These are phyloP conservation scores for Takashimella tepidaria DNA, from an alignment of 1,284 basidiomycete species.

Conservation along the genomic window DNA sequence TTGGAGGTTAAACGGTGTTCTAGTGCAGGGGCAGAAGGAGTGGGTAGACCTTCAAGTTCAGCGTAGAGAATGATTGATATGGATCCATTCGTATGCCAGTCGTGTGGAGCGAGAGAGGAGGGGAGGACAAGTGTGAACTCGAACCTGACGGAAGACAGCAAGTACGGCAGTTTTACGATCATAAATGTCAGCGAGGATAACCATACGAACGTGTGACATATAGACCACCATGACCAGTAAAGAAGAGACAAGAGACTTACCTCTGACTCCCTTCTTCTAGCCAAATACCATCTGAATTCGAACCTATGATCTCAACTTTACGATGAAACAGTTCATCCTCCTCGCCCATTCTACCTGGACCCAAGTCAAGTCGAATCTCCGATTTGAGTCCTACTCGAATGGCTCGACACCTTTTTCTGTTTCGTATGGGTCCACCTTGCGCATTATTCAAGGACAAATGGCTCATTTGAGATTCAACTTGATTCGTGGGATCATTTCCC, in stretches of 20 bases:
- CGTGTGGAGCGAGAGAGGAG: conserved; percentile 24
- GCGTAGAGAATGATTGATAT: conserved; percentile 24
- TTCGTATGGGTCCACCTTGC: neutral
- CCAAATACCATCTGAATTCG: conserved; percentile 19
- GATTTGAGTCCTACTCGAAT: conserved; percentile 15
- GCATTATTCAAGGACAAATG: neutral
- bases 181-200: neutral
- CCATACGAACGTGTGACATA: neutral
- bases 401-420: conserved; percentile 3
- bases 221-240: no score
- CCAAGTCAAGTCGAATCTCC: conserved; percentile 13
- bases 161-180: conserved; percentile 2
- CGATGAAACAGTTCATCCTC: conserved; percentile 18
- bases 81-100: conserved; percentile 27
- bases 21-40: neutral
- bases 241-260: no score
- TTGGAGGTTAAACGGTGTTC: no score
- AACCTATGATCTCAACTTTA: conserved; percentile 17
- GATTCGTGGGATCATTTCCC: neutral
- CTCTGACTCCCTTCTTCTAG: conserved; percentile 20
- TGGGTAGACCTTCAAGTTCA: conserved; percentile 24
- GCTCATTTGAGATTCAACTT: neutral
- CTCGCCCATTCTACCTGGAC: neutral
- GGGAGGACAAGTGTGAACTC: conserved; percentile 25
- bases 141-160: conserved; percentile 9